Evolutionary conservation across 1,284 basidiomycete species (phyloP), one percentile per base, ranked within the genome.

Genomic region (Amylostereum areolatum): DNA sequence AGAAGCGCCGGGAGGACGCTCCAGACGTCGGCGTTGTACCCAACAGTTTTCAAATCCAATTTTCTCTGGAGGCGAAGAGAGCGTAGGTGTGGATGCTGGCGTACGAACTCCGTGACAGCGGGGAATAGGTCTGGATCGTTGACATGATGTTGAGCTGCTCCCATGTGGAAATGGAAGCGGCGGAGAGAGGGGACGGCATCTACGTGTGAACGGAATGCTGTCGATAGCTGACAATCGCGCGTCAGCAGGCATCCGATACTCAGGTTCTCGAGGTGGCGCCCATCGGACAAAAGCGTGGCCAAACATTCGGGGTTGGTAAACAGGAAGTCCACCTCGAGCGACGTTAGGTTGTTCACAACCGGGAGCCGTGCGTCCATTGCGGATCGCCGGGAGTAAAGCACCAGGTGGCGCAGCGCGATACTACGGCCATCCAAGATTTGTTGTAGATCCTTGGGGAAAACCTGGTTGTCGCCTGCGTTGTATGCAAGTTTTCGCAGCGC

Each of bases 21-120:
- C 81, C 83, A 85, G 5, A 81, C 71, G 0, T 77, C 73, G 0
- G 83, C 81, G 54, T 84, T 80, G 18, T 83, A 83, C 9, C 81
- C 70, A 9, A 72, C 66, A 49, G 68, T 65, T 53, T 78, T 72
- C 39, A 69, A 65, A 52, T 59, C 64, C 42, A 74, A 71, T 24
- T 73, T 68, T n/a, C 69, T 67, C 10, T 74, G 71, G 7, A 79
- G 74, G 44, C 74, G 69, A 34, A 86, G 71, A 1, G 75, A 75
- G 29, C 68, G 68, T 34, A 87, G 63, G 36, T 75, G 63, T n/a
- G 64, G 65, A 36, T 81, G 68, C n/a, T 75, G 75, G 6, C 80
- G 73, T 28, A 87, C 65, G 60, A 87, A 85, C 33, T 81, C 81
- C 2, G 79, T 72, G 42, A 87, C 72, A 4, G 84, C 74, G 3